Percentiles rank a stretch among this genome's conserved stretches.
Conservation (phyloP, 768 basidiomycete genomes). For the Artomyces pyxidatus region DNA sequence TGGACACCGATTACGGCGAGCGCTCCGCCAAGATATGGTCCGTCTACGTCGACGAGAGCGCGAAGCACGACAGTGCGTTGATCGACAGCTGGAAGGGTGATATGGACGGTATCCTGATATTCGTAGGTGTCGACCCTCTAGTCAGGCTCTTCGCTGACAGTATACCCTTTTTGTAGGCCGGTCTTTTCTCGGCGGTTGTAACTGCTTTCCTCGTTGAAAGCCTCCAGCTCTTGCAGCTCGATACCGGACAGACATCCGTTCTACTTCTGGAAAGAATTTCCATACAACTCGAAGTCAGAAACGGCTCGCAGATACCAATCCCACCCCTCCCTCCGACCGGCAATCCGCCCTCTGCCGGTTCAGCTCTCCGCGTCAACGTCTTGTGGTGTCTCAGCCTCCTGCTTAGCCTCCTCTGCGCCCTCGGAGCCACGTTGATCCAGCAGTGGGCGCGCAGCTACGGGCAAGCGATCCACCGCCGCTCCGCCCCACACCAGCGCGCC, state of each 20-base stretch:
- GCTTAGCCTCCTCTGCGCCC: slow-evolving; percentile 9
- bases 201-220: slow-evolving; percentile 16
- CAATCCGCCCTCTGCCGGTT: background rate
- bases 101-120: slow-evolving; percentile 7
- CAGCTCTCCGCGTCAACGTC: slow-evolving; percentile 6
- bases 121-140: too few relatives aligned
- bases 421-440: slow-evolving; percentile 7
- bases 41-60: background rate
- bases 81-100: slow-evolving; percentile 3
- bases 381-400: slow-evolving; percentile 13
- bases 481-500: slow-evolving; percentile 8
- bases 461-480: slow-evolving; percentile 8
- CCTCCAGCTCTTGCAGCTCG: slow-evolving; percentile 11
- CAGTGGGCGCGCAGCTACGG: slow-evolving; percentile 12
- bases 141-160: too few relatives aligned
- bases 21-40: slow-evolving; percentile 9
- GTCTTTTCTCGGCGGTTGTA: slow-evolving; percentile 18
- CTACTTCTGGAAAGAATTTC: slow-evolving; percentile 5
- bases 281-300: background rate
- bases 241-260: background rate
- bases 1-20: background rate
- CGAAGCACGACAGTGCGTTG: background rate
- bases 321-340: background rate
- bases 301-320: background rate
- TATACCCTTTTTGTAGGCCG: too few relatives aligned